Evolutionary conservation across 306 rosid genomes (phyloP), one percentile per base, ranked within the genome.

Genomic region (Citrullus amarus): DNA sequence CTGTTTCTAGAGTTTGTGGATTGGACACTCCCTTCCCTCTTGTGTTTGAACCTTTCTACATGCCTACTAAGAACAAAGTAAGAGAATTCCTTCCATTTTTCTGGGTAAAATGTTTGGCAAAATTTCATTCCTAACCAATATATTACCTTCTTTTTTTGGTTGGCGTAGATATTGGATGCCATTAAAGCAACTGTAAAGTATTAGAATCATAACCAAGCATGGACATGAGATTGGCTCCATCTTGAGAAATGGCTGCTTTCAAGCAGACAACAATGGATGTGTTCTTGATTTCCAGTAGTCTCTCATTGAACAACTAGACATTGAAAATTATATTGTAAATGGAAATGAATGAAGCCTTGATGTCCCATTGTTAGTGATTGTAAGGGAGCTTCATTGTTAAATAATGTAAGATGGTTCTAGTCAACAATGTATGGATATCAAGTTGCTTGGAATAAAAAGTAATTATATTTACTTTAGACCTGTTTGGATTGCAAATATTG

Each of bases 11-110:
- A 88, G 86, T 95, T 25, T 95, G 97, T 16, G 99, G 99, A 76
- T 82, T 95, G 77, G 99, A 95, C 88, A 95, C 97, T 28, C 99
- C 97, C 43, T 95, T 95, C 79, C 99, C 99, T 63, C 93, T 95
- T 68, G 96, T 95, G 75, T 95, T 95, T 71, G 97, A 95, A 83
- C 99, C 99, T 22, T 92, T 92, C 91, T 95, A 95, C 84, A 81
- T 95, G 93, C 99, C 99, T 55, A 91, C 90, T 62, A 95, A 92
- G 87, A 91, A 91, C 84, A 95, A 95, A 91, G 99, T 91, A 81
- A 80, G 84, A 46, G 6, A 71, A 0, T 51, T 14, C 20, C 25
- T 14, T 25, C 58, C 36, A 68, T n/a, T 41, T 68, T 68, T 9
- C n/a, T 68, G 13, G 1, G n/a, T 20, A 1, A 68, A 41, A 15